Evolutionary conservation across 768 basidiomycete species (phyloP).

Genomic region (Lentinula sp.): DNA sequence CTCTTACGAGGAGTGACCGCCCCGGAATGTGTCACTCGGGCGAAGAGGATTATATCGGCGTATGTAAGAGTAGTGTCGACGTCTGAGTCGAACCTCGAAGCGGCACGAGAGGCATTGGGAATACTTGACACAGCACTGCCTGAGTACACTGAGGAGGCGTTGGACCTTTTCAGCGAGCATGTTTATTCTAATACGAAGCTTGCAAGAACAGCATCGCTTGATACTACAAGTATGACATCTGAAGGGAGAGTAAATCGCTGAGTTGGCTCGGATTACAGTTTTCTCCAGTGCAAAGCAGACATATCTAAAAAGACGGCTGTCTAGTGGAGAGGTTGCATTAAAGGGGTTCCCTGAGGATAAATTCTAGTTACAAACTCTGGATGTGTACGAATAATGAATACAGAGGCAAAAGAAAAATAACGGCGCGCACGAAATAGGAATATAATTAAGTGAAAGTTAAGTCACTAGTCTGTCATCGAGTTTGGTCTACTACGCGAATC

Average conservation of each 20-base stretch:
- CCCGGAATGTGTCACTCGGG: background rate
- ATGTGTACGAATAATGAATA: background rate
- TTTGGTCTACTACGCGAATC: conserved; percentile 58
- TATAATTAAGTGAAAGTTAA: background rate
- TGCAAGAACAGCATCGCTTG: background rate
- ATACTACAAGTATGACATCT: background rate
- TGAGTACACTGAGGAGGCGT: background rate
- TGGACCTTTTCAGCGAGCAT: conserved; percentile 5
- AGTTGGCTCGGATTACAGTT: background rate
- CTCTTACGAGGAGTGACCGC: background rate
- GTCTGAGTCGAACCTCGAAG: background rate
- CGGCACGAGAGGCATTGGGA: background rate
- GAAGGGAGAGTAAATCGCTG: background rate
- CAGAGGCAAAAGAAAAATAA: background rate
- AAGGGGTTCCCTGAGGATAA: background rate
- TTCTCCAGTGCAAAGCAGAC: too few species aligned
- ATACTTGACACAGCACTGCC: background rate
- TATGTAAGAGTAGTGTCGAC: background rate
- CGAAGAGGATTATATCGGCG: background rate
- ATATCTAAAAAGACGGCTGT: background rate
- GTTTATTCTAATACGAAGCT: background rate
- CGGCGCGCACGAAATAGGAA: background rate
- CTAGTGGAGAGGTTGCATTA: background rate
- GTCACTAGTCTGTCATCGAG: conserved; percentile 29
- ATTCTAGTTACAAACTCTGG: background rate